Base-by-base conservation (phyloP, 2,329 filamentous ascomycete genomes). In the Colletotrichum graminicola region DNA sequence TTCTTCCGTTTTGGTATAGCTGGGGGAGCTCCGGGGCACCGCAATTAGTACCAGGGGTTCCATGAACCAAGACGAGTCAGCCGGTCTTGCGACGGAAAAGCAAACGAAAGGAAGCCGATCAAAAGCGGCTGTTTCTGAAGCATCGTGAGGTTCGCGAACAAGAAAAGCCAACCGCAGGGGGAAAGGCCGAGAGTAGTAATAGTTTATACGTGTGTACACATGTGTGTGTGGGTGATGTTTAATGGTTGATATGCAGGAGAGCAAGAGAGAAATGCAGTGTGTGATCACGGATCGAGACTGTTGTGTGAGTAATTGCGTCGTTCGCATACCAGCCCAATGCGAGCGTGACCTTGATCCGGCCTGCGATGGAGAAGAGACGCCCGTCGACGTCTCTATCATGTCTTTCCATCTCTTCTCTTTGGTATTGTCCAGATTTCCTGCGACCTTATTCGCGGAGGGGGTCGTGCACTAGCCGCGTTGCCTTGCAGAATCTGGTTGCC, bases 1-100 rank as follows among this genome's bases (percentile, higher is more conserved):
- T 78, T 79, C 78, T 76, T 77, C 80, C 80, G 76, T 74, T 78
- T 80, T 79, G 73, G 79, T 80, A 80, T 76, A 79, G 77, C 79
- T 79, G 74, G 70, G 59, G 70, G 54, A 69, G 65, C 60, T 69
- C 60, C 59, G 69, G 60, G 69, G 69, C 59, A 45, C 65, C 66
- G 69, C 61, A 69, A 72, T 63, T 72, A 60, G 69, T 59, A 72
- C 65, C 65, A 68, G 70, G 66, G 65, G 72, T 59, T 49, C 70
- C 63, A 69, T 51, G 62, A 63, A 51, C 70, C 61, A 63, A 71
- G 72, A 57, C 69, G 63, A 65, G 68, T 74, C 67, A 62, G 67
- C 65, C 72, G 69, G 67, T 66, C 69, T 67, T 67, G 71, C 62
- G 56, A 66, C 56, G 65, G 60, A 72, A 72, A 72, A 72, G 69